Percentiles rank a stretch among this genome's conserved stretches.
phyloP scores from a whole-genome alignment of 805 yeast species.

The Jamesozyma jinghongensis region DNA sequence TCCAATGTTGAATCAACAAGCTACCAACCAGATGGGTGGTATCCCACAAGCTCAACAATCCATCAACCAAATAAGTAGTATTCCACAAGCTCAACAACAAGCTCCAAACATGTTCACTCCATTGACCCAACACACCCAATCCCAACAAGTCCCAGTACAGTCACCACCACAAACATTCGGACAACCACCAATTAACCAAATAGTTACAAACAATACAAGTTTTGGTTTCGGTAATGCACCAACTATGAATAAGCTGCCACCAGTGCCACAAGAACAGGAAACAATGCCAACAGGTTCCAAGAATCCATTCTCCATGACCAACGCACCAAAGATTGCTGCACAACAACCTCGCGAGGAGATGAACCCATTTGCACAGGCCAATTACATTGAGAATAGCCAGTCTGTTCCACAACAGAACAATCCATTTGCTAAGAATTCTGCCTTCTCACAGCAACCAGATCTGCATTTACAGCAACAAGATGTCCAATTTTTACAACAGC shows the following conservation, averaged over 20 bases:
- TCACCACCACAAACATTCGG: slow-evolving; percentile 10
- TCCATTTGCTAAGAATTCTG: slow-evolving; percentile 3
- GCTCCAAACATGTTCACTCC: too few species aligned
- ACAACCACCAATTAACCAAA: background rate
- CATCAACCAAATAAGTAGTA: too few species aligned
- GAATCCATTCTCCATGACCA: slow-evolving; percentile 33
- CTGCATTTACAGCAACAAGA: slow-evolving; percentile 1
- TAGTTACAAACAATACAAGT: background rate
- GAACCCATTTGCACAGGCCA: slow-evolving; percentile 12
- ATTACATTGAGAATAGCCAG: slow-evolving; percentile 3
- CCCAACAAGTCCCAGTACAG: too few species aligned
- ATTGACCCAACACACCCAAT: too few species aligned
- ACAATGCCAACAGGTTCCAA: slow-evolving; percentile 22
- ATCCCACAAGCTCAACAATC: slow-evolving; percentile 11
- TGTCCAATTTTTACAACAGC: background rate
- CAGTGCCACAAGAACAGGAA: too few species aligned
- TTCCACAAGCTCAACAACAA: slow-evolving; percentile 13
- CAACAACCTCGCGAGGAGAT: slow-evolving; percentile 4
- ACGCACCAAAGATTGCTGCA: slow-evolving; percentile 3
- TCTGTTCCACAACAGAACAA: background rate
- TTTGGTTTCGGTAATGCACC: slow-evolving; percentile 5
- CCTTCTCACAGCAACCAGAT: slow-evolving; percentile 2
- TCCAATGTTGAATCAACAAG: too few species aligned
- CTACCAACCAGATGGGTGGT: too few species aligned
- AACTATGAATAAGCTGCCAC: background rate